phyloP scores from a whole-genome alignment of 768 basidiomycete genomes.

The Aureoboletus auriporus region DNA sequence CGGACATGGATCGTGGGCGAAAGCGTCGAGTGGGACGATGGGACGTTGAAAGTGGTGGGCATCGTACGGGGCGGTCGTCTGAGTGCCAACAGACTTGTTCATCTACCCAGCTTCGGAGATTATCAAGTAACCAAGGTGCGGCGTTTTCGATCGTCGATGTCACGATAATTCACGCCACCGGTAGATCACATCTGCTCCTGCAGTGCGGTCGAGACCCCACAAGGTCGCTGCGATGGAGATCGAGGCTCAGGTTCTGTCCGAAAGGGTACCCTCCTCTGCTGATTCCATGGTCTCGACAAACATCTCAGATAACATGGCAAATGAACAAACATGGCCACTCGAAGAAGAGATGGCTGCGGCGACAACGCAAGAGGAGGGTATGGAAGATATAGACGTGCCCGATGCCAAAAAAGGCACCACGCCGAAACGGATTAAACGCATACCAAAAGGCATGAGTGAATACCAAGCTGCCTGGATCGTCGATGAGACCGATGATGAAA shows the following conservation, averaged over 20 bases:
- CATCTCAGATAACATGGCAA: constrained; percentile 82
- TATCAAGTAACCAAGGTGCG: constrained; percentile 77
- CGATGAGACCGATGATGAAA: constrained; percentile 72
- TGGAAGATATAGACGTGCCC: constrained; percentile 38
- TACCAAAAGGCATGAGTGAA: constrained; percentile 94
- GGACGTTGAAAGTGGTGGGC: constrained; percentile 73
- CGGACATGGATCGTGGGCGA: constrained; percentile 75
- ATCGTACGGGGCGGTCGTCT: constrained; percentile 74
- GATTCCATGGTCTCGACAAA: constrained; percentile 88
- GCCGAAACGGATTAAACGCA: constrained; percentile 71
- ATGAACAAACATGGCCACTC: constrained; percentile 98
- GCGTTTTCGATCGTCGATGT: neutral
- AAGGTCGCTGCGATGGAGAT: constrained; percentile 55
- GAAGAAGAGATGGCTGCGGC: constrained; percentile 84
- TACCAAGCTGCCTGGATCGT: constrained; percentile 98
- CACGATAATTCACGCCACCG: neutral
- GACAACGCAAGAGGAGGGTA: constrained; percentile 14
- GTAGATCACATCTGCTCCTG: constrained; percentile 70
- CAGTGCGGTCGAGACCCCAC: constrained; percentile 33
- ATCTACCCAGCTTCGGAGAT: constrained; percentile 86
- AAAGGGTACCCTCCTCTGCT: constrained; percentile 58
- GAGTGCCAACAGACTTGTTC: constrained; percentile 80
- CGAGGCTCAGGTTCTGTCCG: constrained; percentile 58
- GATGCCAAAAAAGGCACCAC: constrained; percentile 72
- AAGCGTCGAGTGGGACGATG: constrained; percentile 57